phyloP scores from a whole-genome alignment of 2,329 filamentous ascomycete species.

The Sphaerulina vaccinii region DNA sequence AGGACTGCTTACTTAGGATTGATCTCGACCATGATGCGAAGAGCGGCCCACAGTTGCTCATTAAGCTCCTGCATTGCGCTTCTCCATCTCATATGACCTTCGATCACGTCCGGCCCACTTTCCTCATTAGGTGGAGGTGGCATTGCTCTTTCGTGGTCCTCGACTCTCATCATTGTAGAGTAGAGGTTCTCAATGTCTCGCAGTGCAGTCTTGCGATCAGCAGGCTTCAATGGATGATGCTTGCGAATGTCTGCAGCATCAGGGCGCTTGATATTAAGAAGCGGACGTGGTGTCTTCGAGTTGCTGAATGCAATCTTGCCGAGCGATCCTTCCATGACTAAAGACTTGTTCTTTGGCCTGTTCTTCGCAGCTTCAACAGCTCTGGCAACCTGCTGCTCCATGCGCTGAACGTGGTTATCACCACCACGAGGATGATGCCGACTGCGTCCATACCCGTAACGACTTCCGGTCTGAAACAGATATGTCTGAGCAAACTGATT shows the following conservation, averaged over 20 bases:
- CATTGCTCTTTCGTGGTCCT: constrained; percentile 84
- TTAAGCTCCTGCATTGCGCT: constrained; percentile 70
- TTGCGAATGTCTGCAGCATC: constrained; percentile 65
- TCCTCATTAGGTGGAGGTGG: constrained; percentile 66
- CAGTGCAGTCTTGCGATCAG: constrained; percentile 79
- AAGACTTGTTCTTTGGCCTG: constrained; percentile 94
- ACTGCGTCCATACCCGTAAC: constrained; percentile 64
- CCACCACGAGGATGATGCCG: constrained; percentile 76
- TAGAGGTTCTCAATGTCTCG: constrained; percentile 89
- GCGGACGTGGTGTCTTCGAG: constrained; percentile 90
- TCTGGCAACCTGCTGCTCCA: constrained; percentile 98
- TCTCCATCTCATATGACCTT: constrained; percentile 77
- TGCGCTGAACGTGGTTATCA: constrained; percentile 96
- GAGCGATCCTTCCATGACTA: constrained; percentile 92
- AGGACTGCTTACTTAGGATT: constrained; percentile 48
- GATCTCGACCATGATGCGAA: constrained; percentile 93
- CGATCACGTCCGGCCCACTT: constrained; percentile 66
- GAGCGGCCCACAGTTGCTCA: constrained; percentile 74
- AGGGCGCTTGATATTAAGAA: constrained; percentile 89
- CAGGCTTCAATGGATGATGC: constrained; percentile 47
- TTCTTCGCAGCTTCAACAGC: constrained; percentile 97
- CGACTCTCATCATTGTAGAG: constrained; percentile 82
- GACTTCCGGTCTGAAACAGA: constrained; percentile 87
- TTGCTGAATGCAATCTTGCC: constrained; percentile 99
- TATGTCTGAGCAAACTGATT: constrained; percentile 98